phyloP scores from a whole-genome alignment of 139 green algal species.

The Micractinium conductrix region DNA sequence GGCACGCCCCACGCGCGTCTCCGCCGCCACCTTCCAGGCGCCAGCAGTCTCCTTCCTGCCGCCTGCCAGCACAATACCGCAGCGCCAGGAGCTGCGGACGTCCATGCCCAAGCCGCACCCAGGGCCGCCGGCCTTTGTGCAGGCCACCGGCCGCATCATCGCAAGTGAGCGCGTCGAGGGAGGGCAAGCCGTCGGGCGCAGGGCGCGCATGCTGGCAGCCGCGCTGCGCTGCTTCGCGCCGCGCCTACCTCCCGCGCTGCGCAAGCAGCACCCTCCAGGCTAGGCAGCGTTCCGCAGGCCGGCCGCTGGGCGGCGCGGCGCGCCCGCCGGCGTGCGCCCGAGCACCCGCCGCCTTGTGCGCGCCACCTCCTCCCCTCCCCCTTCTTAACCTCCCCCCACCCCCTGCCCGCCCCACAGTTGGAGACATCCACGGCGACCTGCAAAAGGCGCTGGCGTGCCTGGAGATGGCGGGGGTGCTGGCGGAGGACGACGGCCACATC shows the following conservation, averaged over 20 bases:
- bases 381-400: background rate
- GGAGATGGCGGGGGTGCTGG: conserved; percentile 73
- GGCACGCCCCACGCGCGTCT: background rate
- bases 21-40: conserved; percentile 22
- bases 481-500: conserved; percentile 48
- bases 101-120: background rate
- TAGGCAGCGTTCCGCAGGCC: too few relatives aligned
- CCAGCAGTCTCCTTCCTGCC: conserved; percentile 25
- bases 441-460: conserved; percentile 81
- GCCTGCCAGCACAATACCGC: background rate
- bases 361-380: too few relatives aligned
- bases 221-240: background rate
- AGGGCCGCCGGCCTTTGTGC: conserved; percentile 73
- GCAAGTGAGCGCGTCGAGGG: conserved; percentile 70
- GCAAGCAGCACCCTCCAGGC: too few relatives aligned
- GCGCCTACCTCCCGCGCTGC: too few relatives aligned
- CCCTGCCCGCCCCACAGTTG: conserved; percentile 64
- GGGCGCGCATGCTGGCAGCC: background rate
- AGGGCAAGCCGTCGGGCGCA: too few relatives aligned
- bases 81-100: background rate
- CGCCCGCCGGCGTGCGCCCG: too few relatives aligned
- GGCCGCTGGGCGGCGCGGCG: too few relatives aligned
- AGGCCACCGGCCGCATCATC: conserved; percentile 76
- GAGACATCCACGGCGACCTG: conserved; percentile 92
- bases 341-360: too few relatives aligned